These are phyloP conservation scores for Aspergillus vadensis DNA, from an alignment of 2,329 filamentous ascomycete genomes.

Conservation along the genomic window DNA sequence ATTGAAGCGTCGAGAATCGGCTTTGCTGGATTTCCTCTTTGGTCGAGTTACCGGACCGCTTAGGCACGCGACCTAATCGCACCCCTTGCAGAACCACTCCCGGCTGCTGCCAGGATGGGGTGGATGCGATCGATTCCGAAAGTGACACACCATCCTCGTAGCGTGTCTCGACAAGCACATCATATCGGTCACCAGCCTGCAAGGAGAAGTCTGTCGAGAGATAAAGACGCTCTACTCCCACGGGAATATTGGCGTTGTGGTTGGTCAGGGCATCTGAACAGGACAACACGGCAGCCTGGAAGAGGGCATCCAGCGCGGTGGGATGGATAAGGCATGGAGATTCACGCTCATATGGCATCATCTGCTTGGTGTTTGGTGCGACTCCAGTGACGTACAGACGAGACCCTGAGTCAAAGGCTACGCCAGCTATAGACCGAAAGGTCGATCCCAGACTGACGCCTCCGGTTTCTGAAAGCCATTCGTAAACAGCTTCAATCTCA, in stretches of 20 bases:
- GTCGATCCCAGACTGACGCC: conserved; percentile 21
- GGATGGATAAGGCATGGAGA: conserved; percentile 23
- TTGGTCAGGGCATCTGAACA: conserved; percentile 19
- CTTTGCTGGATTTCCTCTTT: neutral
- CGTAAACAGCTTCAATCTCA: conserved; percentile 16
- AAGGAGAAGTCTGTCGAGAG: conserved; percentile 20
- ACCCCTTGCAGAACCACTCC: conserved; percentile 25
- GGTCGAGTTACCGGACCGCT: neutral
- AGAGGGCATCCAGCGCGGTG: conserved; percentile 24
- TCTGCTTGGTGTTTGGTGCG: conserved; percentile 16
- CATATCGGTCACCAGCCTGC: conserved; percentile 20
- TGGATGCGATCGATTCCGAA: conserved; percentile 21
- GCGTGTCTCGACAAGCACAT: conserved; percentile 10
- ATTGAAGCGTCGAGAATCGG: neutral
- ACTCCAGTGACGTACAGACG: conserved; percentile 19
- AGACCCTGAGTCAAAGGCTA: conserved; percentile 18
- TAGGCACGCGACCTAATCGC: conserved; percentile 22
- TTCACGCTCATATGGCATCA: conserved; percentile 23
- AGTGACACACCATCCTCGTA: neutral
- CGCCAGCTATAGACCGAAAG: conserved; percentile 19
- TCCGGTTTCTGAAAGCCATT: conserved; percentile 25
- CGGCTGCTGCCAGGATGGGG: conserved; percentile 19
- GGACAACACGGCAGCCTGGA: conserved; percentile 25
- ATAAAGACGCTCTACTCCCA: conserved; percentile 23
- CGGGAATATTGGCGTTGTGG: conserved; percentile 22